Evolutionary conservation across 2,329 filamentous ascomycete species (phyloP), one percentile per base, ranked within the genome.

Genomic region (Fusarium solani-melongenae): DNA sequence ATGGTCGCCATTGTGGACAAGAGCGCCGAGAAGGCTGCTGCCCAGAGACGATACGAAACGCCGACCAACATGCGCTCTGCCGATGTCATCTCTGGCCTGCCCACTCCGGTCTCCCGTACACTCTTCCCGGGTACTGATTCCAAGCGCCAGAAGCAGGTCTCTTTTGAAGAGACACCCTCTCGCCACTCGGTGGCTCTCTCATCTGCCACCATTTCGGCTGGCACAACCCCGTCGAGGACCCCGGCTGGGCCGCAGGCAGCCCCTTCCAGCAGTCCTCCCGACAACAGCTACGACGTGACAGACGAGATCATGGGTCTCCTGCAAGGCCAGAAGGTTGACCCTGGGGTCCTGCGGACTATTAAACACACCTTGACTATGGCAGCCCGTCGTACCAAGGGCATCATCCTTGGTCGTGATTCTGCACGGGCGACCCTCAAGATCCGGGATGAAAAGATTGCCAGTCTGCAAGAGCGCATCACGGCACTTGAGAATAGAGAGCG

Each of bases 401-500:
- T 93, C 22, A 85, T 86, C 41, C 88, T 88, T 70, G 92, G 92
- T 1, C 85, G 93, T 3, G 92, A 96, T 68, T 88, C 92, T 8
- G 87, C 89, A 5, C 84, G 93, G n/a, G 80, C 88, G 10, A 88
- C 87, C 5, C 78, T 94, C 36, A 91, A 89, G 77, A 85, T 86
- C 6, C 91, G 91, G 72, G 92, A 96, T 33, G 77, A 77, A n/a
- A 79, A 77, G 59, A 81, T 83, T 46, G 80, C 80, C 5, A 70
- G 73, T 61, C 67, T 88, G 62, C 81, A 85, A 76, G 78, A 78
- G 41, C 76, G 79, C 33, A 74, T 86, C 6, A 76, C 75, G 9
- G 80, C 78, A 17, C 75, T 87, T n/a, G 84, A 87, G 78, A 82
- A 82, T 27, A 76, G 78, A 64, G 77, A 81, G 9, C 69, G 66